These are phyloP conservation scores for Collariella sp. DNA, from an alignment of 495 filamentous ascomycete genomes.

Conservation along the genomic window DNA sequence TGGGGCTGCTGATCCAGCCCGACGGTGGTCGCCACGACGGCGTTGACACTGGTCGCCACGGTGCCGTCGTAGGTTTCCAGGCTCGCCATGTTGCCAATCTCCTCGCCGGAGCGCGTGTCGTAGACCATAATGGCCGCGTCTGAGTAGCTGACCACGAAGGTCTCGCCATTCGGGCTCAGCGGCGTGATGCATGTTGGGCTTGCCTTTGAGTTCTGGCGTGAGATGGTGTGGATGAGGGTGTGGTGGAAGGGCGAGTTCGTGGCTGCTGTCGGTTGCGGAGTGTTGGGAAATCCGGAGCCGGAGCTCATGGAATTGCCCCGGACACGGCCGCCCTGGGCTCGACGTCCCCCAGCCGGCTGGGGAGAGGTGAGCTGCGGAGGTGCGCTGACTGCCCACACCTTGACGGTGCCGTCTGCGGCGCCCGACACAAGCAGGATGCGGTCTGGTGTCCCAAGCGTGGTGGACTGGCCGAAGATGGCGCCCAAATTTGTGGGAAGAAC, in stretches of 20 bases:
- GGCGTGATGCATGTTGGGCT: constrained; percentile 90
- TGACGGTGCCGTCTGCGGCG: constrained; percentile 80
- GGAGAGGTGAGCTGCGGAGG: constrained; percentile 76
- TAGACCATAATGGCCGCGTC: constrained; percentile 87
- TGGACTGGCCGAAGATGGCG: constrained; percentile 63
- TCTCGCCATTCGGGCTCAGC: constrained; percentile 74
- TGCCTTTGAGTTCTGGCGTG: constrained; percentile 54
- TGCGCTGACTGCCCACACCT: constrained; percentile 91
- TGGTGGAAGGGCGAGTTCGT: constrained; percentile 49
- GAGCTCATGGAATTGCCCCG: constrained; percentile 85
- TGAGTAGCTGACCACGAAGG: constrained; percentile 85
- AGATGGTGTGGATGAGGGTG: constrained; percentile 74
- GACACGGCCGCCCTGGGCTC: constrained; percentile 70
- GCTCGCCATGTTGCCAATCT: constrained; percentile 85
- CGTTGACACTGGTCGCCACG: constrained; percentile 72
- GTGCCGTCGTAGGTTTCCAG: constrained; percentile 88
- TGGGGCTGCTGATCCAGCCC: constrained; percentile 53
- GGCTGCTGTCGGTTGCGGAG: constrained; percentile 80
- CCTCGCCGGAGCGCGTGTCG: constrained; percentile 84
- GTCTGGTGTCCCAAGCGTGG: constrained; percentile 64
- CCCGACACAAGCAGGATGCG: constrained; percentile 86
- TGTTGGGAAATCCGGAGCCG: constrained; percentile 79
- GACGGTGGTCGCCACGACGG: constrained; percentile 78
- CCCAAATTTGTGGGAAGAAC: constrained; percentile 80
- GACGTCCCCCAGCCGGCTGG: constrained; percentile 49